Evolutionary conservation across 176 grass and related monocot genomes (phyloP), one percentile per base, ranked within the genome.

Genomic region (Avena eriantha): DNA sequence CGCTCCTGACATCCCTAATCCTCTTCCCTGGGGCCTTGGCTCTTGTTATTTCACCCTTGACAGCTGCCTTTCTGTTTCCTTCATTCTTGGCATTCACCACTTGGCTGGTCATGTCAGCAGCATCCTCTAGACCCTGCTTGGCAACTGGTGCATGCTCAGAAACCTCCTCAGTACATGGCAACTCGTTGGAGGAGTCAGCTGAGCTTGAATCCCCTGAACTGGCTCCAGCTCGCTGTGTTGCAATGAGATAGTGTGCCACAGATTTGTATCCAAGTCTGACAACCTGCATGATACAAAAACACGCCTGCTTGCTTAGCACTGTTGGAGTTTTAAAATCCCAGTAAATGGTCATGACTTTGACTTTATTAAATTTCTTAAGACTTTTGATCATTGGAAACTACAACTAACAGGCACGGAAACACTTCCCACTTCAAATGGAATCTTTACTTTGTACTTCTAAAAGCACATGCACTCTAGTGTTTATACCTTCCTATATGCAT

Each of bases 211-310:
- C 82, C 14, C 23, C 76, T 12, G 67, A 46, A 6, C 82, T 81
- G 45, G 69, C 65, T 67, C 83, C 78, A n/a, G 80, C 49, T 15
- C 72, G 81, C 9, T 82, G 85, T 60, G 94, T 96, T 91, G 86
- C 89, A 10, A 99, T 91, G 43, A 99, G 82, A 84, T 90, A 99
- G 87, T 99, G 97, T 19, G 94, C 97, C 41, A 96, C 97, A 49
- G 94, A 99, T 77, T 96, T 96, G 82, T 91, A 96, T 49, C 94
- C 97, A 67, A 96, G 84, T 3, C 75, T 83, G 31, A 83, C 53
- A 69, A 85, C 85, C 97, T 99, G 86, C 61, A 89, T 19, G 5
- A 34, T 34, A 17, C n/a, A 64, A 70, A 64, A 53, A 17, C 61
- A 7, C 0, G 14, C 3, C 0, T 8, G 43, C 50, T 51, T 76